Percentiles rank a stretch among this genome's conserved stretches.
Conservation (phyloP, 345 rosid species). For the Euphorbia lathyris region DNA sequence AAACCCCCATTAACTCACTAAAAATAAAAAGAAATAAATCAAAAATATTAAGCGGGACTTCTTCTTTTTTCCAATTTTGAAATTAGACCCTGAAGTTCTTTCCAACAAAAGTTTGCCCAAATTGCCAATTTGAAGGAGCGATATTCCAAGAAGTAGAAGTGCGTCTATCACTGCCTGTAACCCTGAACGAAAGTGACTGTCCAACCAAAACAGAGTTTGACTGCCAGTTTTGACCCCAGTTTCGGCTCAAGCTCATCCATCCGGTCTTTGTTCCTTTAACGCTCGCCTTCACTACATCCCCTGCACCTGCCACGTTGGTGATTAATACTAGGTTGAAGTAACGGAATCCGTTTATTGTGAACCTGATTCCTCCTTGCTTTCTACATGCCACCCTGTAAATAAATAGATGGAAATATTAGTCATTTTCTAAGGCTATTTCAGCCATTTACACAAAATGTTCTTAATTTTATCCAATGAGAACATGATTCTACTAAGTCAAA, state of each 20-base stretch:
- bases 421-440: background rate
- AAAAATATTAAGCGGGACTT: constrained; percentile 4
- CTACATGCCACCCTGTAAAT: constrained; percentile 46
- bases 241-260: constrained; percentile 57
- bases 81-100: constrained; percentile 62
- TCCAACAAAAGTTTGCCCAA: constrained; percentile 74
- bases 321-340: constrained; percentile 62
- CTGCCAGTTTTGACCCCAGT: constrained; percentile 83
- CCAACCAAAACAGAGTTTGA: constrained; percentile 53
- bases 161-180: constrained; percentile 62
- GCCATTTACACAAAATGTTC: background rate
- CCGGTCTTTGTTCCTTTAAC: constrained; percentile 56
- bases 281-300: constrained; percentile 51
- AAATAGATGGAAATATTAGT: background rate
- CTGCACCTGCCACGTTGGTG: constrained; percentile 74
- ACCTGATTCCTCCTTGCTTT: constrained; percentile 62
- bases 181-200: constrained; percentile 71
- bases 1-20: background rate
- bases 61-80: background rate
- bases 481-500: background rate
- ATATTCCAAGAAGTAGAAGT: constrained; percentile 73
- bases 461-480: background rate
- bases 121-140: constrained; percentile 64
- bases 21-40: background rate
- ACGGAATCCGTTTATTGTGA: constrained; percentile 57